Evolutionary conservation across 2,329 filamentous ascomycete species (phyloP), one percentile per base, ranked within the genome.

Genomic region (Aspergillus pseudoterreus): DNA sequence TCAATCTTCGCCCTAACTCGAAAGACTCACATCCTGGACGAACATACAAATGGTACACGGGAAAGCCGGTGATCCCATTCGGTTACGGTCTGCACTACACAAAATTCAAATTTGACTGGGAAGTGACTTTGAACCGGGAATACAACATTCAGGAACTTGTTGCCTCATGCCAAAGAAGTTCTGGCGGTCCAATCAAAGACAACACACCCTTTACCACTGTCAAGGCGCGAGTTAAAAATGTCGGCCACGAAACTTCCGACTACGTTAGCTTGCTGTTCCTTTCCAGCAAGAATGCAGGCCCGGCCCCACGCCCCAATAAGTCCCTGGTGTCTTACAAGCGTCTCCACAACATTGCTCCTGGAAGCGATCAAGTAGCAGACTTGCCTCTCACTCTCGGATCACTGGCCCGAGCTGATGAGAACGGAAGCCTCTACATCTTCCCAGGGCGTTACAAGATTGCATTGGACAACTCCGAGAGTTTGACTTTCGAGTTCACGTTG

Each of bases 21-120:
- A 22, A 27, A 22, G 63, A 56, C 24, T 27, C 24, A 27, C 9
- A 27, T 27, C 71, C 70, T 4, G 71, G 71, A 1, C 59, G 69
- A 12, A 74, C 71, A 6, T 74, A 73, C 55, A 63, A 65, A 49
- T 73, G 69, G 69, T 73, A 70, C 24, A 27, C 24, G 53, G 54
- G 62, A 14, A 50, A 68, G 6, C 48, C 62, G 1, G 67, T 72
- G 6, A 48, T 70, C 10, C 61, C 65, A 2, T 74, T 73, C 55
- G 71, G 71, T 4, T 68, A 64, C 48, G 71, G 71, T 1, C 52
- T 74, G 30, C 69, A 72, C 57, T 74, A 74, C 55, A 73, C 71
- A 10, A 67, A 60, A 24, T 73, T 73, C 58, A 50, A 58, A 10
- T 46, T 56, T 19, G 53, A 41, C 9, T 54, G 53, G 38, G 4